Evolutionary conservation across 2,329 filamentous ascomycete genomes (phyloP), one percentile per base, ranked within the genome.

Genomic region (Metarhizium anisopliae): DNA sequence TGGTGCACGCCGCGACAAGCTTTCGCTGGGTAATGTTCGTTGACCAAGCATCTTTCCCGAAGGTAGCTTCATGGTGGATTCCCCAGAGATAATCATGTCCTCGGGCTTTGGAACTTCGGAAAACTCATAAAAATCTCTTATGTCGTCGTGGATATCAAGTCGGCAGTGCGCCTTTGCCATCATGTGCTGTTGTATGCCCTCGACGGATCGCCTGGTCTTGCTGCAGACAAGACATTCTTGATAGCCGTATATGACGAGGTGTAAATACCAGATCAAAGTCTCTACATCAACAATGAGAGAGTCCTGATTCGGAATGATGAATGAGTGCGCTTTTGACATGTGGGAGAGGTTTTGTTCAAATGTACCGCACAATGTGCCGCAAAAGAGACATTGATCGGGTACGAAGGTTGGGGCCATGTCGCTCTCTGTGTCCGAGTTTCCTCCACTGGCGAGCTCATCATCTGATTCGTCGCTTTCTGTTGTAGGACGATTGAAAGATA

Each of bases 111-210:
- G 3, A 16, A 14, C 29, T 5, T 42, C 53, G 5, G 61, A 53
- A 32, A 68, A 61, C n/a, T 72, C 65, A 55, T 74, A 77, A 53
- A 77, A 76, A 2, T 76, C 72, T 29, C 64, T 60, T 13, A 68
- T 70, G 43, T 77, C 72, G 1, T 68, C 66, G n/a, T 64, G 53
- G 0, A 74, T 61, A n/a, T 76, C 66, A 42, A 79, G 70, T 4
- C 66, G 71, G 59, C 77, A 80, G 57, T 81, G 77, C 0, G 75
- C 71, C 45, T 78, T 80, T 7, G 68, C 71, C 0, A 66, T 57
- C 77, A 80, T 81, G 58, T 81, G 80, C 35, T 79, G 76, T 52
- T 77, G 76, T 0, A 75, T 71, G 0, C 72, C 79, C 52, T 77
- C 68, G 0, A 70, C 66, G 0, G 74, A 76, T 2, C 63, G 63